Percentiles rank a stretch among this genome's conserved stretches.
Conservation (phyloP, 2,329 filamentous ascomycete genomes). For the Talaromyces verruculosus region DNA sequence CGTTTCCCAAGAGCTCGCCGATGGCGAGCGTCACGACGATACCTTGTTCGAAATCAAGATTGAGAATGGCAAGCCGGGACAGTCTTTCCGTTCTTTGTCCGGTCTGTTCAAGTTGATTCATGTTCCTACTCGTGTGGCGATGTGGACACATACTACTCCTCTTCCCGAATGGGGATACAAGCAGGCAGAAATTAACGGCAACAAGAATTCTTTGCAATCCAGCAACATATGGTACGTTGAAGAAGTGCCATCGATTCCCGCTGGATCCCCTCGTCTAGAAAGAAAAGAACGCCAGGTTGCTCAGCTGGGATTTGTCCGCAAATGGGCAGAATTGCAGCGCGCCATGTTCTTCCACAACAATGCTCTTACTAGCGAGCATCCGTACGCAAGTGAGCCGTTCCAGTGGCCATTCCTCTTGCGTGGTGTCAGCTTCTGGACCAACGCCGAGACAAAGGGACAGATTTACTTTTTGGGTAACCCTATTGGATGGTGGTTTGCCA, state of each 20-base stretch:
- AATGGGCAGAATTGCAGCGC: slow-evolving; percentile 94
- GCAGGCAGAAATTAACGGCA: slow-evolving; percentile 98
- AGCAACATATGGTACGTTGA: slow-evolving; percentile 96
- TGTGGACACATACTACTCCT: slow-evolving; percentile 96
- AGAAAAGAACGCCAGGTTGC: slow-evolving; percentile 80
- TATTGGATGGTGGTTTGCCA: slow-evolving; percentile 94
- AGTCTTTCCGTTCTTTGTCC: slow-evolving; percentile 86
- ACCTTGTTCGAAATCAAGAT: slow-evolving; percentile 91
- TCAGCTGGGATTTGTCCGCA: slow-evolving; percentile 80
- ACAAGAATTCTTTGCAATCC: slow-evolving; percentile 86
- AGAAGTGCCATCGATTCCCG: slow-evolving; percentile 76
- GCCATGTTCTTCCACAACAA: slow-evolving; percentile 99
- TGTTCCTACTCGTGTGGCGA: slow-evolving; percentile 90
- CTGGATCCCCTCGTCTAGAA: slow-evolving; percentile 69
- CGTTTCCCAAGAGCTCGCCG: slow-evolving; percentile 68
- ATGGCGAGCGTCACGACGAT: slow-evolving; percentile 75
- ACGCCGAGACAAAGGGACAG: slow-evolving; percentile 89
- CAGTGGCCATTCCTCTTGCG: slow-evolving; percentile 97
- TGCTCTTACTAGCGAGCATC: slow-evolving; percentile 93
- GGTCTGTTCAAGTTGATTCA: slow-evolving; percentile 96
- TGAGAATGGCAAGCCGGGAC: slow-evolving; percentile 75
- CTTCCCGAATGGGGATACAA: slow-evolving; percentile 97
- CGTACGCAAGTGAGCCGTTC: slow-evolving; percentile 90
- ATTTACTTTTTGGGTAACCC: slow-evolving; percentile 99
- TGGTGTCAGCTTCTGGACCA: slow-evolving; percentile 98